These are phyloP conservation scores for Teratosphaeria nubilosa DNA, from an alignment of 2,329 filamentous ascomycete species.

Conservation along the genomic window DNA sequence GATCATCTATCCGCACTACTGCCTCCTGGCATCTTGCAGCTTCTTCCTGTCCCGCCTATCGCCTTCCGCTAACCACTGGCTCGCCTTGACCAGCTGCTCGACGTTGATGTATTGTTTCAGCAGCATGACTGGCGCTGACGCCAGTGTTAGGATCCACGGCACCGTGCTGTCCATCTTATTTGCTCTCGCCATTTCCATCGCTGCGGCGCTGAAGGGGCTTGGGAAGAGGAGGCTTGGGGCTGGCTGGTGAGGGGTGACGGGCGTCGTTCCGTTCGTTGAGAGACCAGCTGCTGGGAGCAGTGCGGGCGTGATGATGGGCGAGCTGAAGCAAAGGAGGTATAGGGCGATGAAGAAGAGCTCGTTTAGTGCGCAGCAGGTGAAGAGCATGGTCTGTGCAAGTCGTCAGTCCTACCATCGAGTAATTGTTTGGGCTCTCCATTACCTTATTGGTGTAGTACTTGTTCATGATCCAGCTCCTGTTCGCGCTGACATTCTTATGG, in stretches of 20 bases:
- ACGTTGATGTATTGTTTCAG: constrained; percentile 92
- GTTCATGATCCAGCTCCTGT: constrained; percentile 79
- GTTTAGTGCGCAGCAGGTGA: constrained; percentile 81
- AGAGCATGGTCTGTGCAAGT: constrained; percentile 63
- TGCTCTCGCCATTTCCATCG: constrained; percentile 78
- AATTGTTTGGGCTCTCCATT: constrained; percentile 24
- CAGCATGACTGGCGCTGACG: constrained; percentile 79
- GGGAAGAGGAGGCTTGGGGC: constrained; percentile 65
- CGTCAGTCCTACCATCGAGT: neutral
- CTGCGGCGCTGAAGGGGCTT: constrained; percentile 83
- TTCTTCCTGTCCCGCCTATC: constrained; percentile 41
- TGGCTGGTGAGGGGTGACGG: constrained; percentile 31
- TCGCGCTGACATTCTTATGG: constrained; percentile 90
- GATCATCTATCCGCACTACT: neutral
- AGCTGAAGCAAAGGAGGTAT: constrained; percentile 95
- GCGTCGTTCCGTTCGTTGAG: constrained; percentile 26
- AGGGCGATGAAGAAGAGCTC: constrained; percentile 97
- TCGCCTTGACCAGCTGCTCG: constrained; percentile 86
- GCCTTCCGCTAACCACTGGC: constrained; percentile 85
- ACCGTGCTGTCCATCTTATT: constrained; percentile 62
- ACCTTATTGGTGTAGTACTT: constrained; percentile 98
- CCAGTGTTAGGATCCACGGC: constrained; percentile 69
- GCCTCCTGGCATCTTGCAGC: constrained; percentile 1
- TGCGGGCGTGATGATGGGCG: constrained; percentile 75
- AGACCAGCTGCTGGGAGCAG: constrained; percentile 43